A percentile compares a stretch with the other conserved stretches of the same genome.
These are phyloP conservation scores for Paraphaeosphaeria minitans DNA, from an alignment of 2,329 filamentous ascomycete species.

Conservation along the genomic window DNA sequence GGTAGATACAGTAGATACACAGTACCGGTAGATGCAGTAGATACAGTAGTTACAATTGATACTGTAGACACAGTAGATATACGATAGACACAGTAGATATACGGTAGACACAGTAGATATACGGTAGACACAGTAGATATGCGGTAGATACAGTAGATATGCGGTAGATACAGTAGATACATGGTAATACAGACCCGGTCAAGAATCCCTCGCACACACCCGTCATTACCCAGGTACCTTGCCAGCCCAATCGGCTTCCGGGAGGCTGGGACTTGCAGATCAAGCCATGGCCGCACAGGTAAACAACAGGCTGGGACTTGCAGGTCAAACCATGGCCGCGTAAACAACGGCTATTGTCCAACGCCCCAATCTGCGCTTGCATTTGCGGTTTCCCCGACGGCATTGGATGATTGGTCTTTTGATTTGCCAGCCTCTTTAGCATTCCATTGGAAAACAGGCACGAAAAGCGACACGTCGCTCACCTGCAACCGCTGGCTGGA, in stretches of 20 bases:
- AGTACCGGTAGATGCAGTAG: too few species aligned
- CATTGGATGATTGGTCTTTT: constrained; percentile 14
- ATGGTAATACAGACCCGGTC: too few species aligned
- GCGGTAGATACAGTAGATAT: too few species aligned
- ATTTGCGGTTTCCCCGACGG: background rate
- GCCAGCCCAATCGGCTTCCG: constrained; percentile 24
- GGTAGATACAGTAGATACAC: too few species aligned
- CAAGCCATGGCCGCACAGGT: constrained; percentile 27
- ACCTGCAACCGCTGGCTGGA: background rate
- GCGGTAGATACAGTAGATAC: too few species aligned
- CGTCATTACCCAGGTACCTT: constrained; percentile 1
- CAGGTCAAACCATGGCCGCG: constrained; percentile 29
- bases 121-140: too few species aligned
- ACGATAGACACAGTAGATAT: too few species aligned
- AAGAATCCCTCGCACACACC: background rate
- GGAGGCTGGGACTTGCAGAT: constrained; percentile 36
- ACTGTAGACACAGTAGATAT: too few species aligned
- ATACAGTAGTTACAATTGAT: too few species aligned
- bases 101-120: too few species aligned
- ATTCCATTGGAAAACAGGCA: background rate
- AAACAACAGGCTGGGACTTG: constrained; percentile 29
- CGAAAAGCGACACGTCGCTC: background rate
- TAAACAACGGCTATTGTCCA: constrained; percentile 18
- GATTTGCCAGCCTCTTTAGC: constrained; percentile 11
- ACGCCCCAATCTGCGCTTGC: constrained; percentile 8